These are phyloP conservation scores for Fusarium mangiferae DNA, from an alignment of 2,329 filamentous ascomycete species.

Conservation along the genomic window DNA sequence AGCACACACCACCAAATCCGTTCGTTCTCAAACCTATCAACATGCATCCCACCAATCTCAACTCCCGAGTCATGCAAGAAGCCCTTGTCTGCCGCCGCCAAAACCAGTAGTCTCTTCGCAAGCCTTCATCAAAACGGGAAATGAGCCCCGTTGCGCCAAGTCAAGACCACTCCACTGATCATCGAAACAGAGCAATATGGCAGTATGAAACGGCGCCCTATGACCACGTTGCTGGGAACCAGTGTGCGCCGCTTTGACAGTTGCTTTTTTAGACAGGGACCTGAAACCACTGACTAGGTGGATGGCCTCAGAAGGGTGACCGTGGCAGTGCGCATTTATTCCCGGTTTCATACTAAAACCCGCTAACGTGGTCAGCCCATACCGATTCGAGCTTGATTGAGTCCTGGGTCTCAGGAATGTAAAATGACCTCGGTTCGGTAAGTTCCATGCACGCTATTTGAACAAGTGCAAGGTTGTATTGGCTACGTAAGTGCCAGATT, in stretches of 20 bases:
- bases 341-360: slow-evolving; percentile 11
- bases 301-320: background rate
- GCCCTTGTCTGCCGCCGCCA: background rate
- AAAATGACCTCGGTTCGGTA: background rate
- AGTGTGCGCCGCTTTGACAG: slow-evolving; percentile 6
- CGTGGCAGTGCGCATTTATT: slow-evolving; percentile 12
- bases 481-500: background rate
- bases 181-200: slow-evolving; percentile 11
- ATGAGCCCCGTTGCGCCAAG: slow-evolving; percentile 1
- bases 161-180: slow-evolving; percentile 8
- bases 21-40: background rate
- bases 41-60: background rate
- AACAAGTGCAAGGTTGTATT: background rate
- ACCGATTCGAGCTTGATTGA: background rate
- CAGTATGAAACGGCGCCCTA: slow-evolving; percentile 13
- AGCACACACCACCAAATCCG: background rate
- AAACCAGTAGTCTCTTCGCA: background rate
- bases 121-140: slow-evolving; percentile 10
- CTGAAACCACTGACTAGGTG: slow-evolving; percentile 12
- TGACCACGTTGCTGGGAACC: background rate
- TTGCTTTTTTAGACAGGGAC: slow-evolving; percentile 1
- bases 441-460: background rate
- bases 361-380: background rate
- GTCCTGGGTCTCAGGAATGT: background rate
- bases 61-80: background rate